These are phyloP conservation scores for Pelargonium nanum DNA, from an alignment of 345 rosid genomes.

Conservation along the genomic window DNA sequence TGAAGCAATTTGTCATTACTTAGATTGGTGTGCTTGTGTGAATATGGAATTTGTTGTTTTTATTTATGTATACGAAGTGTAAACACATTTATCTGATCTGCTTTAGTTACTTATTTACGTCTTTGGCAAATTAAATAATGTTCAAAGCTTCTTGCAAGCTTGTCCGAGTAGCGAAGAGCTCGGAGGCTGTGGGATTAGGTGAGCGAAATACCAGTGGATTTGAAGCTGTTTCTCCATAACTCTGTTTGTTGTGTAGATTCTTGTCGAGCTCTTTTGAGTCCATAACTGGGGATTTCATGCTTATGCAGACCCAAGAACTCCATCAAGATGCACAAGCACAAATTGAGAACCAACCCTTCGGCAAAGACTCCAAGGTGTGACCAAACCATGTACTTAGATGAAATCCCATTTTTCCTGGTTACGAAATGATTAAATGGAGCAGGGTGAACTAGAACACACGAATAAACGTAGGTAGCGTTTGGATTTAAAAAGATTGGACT, in stretches of 20 bases:
- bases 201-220: not conserved
- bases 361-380: not conserved
- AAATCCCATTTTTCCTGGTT: conserved; percentile 1
- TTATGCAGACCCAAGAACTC: conserved; percentile 2
- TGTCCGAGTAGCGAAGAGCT: conserved; percentile 12
- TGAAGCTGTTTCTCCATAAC: not conserved
- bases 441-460: not conserved
- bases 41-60: too few species aligned
- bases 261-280: too few species aligned
- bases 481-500: not conserved
- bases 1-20: too few species aligned
- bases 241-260: not conserved
- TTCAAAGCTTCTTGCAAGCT: conserved; percentile 19
- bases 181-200: conserved; percentile 11
- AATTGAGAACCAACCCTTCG: not conserved
- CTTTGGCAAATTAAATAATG: conserved; percentile 6
- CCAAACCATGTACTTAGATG: not conserved
- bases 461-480: too few species aligned
- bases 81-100: not conserved
- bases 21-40: too few species aligned
- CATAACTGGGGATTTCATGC: not conserved
- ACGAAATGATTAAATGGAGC: not conserved
- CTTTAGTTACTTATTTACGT: not conserved
- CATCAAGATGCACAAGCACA: not conserved
- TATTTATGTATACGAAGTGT: not conserved